Base-by-base conservation (phyloP, 257 asterid genomes). In the Nemophila menziesii region DNA sequence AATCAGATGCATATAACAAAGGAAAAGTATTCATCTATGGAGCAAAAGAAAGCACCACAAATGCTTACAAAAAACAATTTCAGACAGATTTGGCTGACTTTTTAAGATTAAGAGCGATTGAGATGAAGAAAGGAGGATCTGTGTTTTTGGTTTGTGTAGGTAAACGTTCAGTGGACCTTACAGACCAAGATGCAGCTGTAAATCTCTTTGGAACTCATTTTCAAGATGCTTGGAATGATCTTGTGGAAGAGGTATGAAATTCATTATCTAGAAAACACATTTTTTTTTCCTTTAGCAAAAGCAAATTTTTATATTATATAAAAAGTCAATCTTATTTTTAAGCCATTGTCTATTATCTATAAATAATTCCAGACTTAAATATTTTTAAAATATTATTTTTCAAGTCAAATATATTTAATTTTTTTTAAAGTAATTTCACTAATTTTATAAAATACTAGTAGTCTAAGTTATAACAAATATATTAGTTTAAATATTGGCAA, bases 181-280 rank as follows among this genome's bases (percentile, higher is more conserved):
- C 92, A 6, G 93, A 85, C 60, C 99, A 90, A 64, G 94, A 96
- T 21, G 99, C 94, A 47, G 93, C 99, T 5, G 99, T 96, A 0
- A 66, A 81, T 39, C 94, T 90, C 55, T 90, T 90, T 46, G 94
- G 98, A 22, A 67, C 96, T 36, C 94, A 90, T 65, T 85, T 77
- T 64, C 89, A 90, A 48, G 99, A 90, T 67, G 96, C 99, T 20
- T 90, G 99, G 99, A 76, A 90, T 49, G 99, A 90, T 62, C 96
- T 90, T 43, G 96, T 90, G 68, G 78, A 71, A 44, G 94, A 85
- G 95, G 98, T 87, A 69, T n/a, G n/a, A n/a, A n/a, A n/a, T n/a
- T n/a, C n/a, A n/a, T n/a, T n/a, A n/a, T n/a, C n/a, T n/a, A n/a
- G n/a, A n/a, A n/a, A n/a, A n/a, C n/a, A n/a, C n/a, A n/a, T n/a